A percentile compares a stretch with the other conserved stretches of the same genome.
Evolutionary conservation across 805 yeast species (phyloP).

Genomic region (Lipomyces yamanashiensis): DNA sequence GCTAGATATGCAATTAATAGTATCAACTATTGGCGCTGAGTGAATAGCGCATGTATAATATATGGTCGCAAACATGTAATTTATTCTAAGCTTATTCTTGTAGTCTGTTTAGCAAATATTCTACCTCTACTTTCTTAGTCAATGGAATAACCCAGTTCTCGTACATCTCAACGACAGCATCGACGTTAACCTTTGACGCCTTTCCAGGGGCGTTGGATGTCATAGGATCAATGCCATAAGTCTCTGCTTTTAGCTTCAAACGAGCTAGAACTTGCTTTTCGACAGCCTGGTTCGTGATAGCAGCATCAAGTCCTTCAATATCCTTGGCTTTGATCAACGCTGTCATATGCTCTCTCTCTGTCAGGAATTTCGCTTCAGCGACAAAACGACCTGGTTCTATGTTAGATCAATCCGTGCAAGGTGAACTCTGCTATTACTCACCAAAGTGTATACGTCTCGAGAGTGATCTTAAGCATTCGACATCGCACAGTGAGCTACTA

Average conservation of each 20-base stretch:
- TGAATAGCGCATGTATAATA: too few relatives aligned
- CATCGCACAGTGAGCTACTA: constrained; percentile 81
- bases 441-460: constrained; percentile 96
- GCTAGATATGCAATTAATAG: too few relatives aligned
- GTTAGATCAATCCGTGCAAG: not conserved
- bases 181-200: constrained; percentile 71
- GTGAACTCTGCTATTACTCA: constrained; percentile 44
- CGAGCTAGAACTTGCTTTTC: constrained; percentile 83
- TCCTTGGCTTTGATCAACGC: constrained; percentile 69
- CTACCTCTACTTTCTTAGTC: constrained; percentile 94
- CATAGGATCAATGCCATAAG: constrained; percentile 66
- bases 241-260: constrained; percentile 76
- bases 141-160: constrained; percentile 88
- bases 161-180: constrained; percentile 79
- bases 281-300: constrained; percentile 85
- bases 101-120: constrained; percentile 83
- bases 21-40: too few relatives aligned
- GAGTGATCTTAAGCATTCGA: constrained; percentile 83
- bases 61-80: not conserved
- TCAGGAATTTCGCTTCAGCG: constrained; percentile 88
- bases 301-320: constrained; percentile 69
- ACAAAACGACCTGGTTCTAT: constrained; percentile 59
- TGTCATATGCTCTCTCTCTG: constrained; percentile 66
- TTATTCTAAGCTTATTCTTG: constrained; percentile 39
- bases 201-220: constrained; percentile 53